A percentile compares a stretch with the other conserved stretches of the same genome.
Evolutionary conservation across 495 filamentous ascomycete species (phyloP).

Genomic region (Parathielavia hyrcaniae): DNA sequence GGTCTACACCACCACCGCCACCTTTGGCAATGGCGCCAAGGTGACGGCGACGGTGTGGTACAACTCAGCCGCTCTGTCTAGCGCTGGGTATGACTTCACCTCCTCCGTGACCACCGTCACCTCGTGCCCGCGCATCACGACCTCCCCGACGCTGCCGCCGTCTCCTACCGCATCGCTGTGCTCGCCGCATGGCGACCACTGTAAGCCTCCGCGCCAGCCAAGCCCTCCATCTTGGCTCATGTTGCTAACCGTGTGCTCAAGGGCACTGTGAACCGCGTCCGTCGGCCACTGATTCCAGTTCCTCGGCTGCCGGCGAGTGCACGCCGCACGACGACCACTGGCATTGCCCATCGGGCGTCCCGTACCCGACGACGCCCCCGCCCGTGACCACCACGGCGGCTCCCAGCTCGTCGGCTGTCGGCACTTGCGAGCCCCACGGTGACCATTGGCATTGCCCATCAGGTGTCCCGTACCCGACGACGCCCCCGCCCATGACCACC

Average conservation of each 20-base stretch:
- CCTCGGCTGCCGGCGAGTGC: background rate
- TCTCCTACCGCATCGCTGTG: slow-evolving; percentile 5
- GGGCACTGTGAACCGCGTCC: slow-evolving; percentile 7
- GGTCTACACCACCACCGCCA: slow-evolving; percentile 3
- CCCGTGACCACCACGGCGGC: background rate
- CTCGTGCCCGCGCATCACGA: background rate
- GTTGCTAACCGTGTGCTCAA: background rate
- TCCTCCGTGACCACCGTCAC: slow-evolving; percentile 2
- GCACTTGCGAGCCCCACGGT: background rate
- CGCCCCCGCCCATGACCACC: background rate
- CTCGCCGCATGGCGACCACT: slow-evolving; percentile 4
- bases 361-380: background rate
- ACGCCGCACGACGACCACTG: slow-evolving; percentile 1
- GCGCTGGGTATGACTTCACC: slow-evolving; percentile 8
- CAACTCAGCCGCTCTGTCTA: slow-evolving; percentile 2
- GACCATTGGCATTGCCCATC: slow-evolving; percentile 7
- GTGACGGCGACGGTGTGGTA: slow-evolving; percentile 4
- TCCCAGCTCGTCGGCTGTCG: background rate
- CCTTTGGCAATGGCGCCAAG: background rate
- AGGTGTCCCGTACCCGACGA: background rate
- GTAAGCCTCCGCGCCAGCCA: background rate
- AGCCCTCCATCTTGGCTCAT: background rate
- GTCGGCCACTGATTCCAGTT: background rate
- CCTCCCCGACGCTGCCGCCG: background rate
- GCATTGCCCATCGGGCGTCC: slow-evolving; percentile 3